phyloP scores from a whole-genome alignment of 192 early-diverging fungal species.

The Podila epicladia region DNA sequence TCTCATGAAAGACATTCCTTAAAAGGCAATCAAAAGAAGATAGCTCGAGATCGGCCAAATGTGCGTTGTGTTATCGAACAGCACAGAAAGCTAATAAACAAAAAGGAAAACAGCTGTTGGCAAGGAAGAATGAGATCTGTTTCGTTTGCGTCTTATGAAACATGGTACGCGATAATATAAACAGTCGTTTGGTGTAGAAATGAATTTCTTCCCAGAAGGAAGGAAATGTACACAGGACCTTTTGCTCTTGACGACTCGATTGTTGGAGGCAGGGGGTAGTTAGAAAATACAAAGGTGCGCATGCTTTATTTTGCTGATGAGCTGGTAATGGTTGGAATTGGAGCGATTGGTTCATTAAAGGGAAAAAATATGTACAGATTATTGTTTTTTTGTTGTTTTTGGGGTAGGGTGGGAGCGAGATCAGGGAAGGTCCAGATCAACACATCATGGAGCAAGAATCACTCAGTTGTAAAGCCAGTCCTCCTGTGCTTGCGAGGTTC shows the following conservation, averaged over 20 bases:
- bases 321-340: constrained; percentile 1
- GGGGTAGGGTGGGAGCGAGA: neutral
- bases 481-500: neutral
- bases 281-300: neutral
- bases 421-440: neutral
- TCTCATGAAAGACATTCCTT: constrained; percentile 30
- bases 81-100: neutral
- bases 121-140: too few relatives aligned
- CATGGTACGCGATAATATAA: too few relatives aligned
- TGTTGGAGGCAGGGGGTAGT: neutral
- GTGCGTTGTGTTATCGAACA: too few relatives aligned
- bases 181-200: neutral
- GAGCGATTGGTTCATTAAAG: neutral
- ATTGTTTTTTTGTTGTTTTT: neutral
- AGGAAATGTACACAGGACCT: neutral
- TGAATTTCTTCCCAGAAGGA: neutral
- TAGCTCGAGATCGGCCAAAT: neutral
- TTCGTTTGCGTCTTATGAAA: too few relatives aligned
- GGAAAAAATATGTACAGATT: neutral
- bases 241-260: too few relatives aligned
- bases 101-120: neutral
- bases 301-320: too few relatives aligned
- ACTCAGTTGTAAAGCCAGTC: constrained; percentile 1
- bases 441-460: neutral
- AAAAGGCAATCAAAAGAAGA: constrained; percentile 10